Percentiles rank a stretch among this genome's conserved stretches.
Conservation (phyloP, 441 rosid genomes). For the Adansonia gregorii region DNA sequence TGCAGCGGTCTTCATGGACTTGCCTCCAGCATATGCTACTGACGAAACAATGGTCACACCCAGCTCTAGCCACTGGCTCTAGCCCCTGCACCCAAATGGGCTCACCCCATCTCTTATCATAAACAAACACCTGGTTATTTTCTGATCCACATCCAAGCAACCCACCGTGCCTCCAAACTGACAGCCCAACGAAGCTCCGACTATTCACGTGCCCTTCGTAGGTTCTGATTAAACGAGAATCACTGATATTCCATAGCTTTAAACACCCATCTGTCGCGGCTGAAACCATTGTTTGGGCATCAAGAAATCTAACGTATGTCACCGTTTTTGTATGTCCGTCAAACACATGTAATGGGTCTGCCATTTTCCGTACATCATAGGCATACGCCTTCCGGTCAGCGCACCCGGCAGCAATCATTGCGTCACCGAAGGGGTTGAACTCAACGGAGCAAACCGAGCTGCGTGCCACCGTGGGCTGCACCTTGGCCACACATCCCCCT, state of each 20-base stretch:
- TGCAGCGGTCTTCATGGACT: constrained; percentile 55
- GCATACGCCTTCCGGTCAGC: constrained; percentile 69
- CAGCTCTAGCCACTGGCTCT: constrained; percentile 35
- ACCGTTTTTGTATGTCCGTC: constrained; percentile 75
- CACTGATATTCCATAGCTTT: constrained; percentile 58
- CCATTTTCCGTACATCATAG: constrained; percentile 64
- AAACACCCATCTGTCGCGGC: constrained; percentile 74
- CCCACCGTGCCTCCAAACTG: constrained; percentile 75
- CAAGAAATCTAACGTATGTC: constrained; percentile 63
- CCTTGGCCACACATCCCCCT: constrained; percentile 46
- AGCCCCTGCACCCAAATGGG: constrained; percentile 69
- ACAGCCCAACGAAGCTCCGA: constrained; percentile 77
- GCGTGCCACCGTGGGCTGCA: constrained; percentile 49
- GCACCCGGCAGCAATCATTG: constrained; percentile 62
- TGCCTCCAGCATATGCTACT: constrained; percentile 87
- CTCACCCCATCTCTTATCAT: constrained; percentile 75
- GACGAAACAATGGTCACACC: constrained; percentile 46
- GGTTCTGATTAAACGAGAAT: constrained; percentile 47
- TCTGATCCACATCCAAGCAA: constrained; percentile 84
- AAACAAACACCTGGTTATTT: constrained; percentile 65
- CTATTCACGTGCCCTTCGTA: constrained; percentile 67
- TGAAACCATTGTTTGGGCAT: constrained; percentile 45
- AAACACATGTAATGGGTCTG: constrained; percentile 46
- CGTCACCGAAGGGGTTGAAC: constrained; percentile 62
- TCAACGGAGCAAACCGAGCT: constrained; percentile 74